Evolutionary conservation across 192 early-diverging fungal genomes (phyloP).

Genomic region (Coemansia sp.): DNA sequence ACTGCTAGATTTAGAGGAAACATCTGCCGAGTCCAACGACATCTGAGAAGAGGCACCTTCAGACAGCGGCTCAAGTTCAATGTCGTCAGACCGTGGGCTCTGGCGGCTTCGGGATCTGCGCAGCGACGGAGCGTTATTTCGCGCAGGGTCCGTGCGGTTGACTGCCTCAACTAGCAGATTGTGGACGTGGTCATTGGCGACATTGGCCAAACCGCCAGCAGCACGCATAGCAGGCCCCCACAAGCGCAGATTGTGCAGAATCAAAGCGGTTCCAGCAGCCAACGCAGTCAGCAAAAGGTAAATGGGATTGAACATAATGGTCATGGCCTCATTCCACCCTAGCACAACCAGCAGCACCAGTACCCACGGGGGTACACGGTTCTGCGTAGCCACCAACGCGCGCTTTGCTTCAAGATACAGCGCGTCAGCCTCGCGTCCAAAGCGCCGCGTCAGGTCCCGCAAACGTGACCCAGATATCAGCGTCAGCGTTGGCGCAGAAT

Average conservation of each 20-base stretch:
- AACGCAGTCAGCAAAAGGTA: conserved; percentile 70
- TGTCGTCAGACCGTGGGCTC: conserved; percentile 8
- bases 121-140: conserved; percentile 1
- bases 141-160: conserved; percentile 48
- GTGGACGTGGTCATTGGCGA: conserved; percentile 54
- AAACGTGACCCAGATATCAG: conserved; percentile 62
- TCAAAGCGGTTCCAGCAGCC: conserved; percentile 58
- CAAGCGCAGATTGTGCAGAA: conserved; percentile 66
- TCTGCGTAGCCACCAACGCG: conserved; percentile 83
- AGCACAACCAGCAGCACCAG: conserved; percentile 72
- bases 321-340: conserved; percentile 96
- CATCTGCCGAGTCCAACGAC: too few relatives aligned
- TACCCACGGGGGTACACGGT: conserved; percentile 85
- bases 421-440: conserved; percentile 86
- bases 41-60: background rate
- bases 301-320: conserved; percentile 80
- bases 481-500: conserved; percentile 60
- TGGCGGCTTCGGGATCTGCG: background rate
- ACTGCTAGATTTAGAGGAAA: too few relatives aligned
- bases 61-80: conserved; percentile 36
- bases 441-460: conserved; percentile 73
- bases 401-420: conserved; percentile 96
- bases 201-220: conserved; percentile 31
- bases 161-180: conserved; percentile 51
- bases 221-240: conserved; percentile 64